These are phyloP conservation scores for Sungouiozyma intestinalis DNA, from an alignment of 805 yeast genomes.

Conservation along the genomic window DNA sequence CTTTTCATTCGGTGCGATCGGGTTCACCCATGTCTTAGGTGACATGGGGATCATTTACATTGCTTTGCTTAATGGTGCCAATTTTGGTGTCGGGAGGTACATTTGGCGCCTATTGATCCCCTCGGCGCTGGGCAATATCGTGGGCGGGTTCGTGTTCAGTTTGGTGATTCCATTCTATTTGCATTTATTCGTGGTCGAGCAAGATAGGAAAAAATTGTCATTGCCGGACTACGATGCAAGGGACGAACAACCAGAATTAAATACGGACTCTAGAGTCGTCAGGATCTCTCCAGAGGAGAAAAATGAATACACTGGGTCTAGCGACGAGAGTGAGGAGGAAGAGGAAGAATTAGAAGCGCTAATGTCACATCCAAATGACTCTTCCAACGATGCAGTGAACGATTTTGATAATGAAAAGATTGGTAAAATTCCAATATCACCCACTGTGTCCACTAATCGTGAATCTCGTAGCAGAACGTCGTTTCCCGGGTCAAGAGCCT, in stretches of 20 bases:
- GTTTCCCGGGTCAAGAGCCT: background rate
- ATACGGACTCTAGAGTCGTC: conserved; percentile 70
- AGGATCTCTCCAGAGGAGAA: conserved; percentile 29
- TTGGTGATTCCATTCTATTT: conserved; percentile 59
- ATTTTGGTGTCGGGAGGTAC: conserved; percentile 49
- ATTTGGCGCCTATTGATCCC: conserved; percentile 69
- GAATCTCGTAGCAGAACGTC: background rate
- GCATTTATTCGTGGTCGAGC: conserved; percentile 62
- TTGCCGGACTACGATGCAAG: conserved; percentile 60
- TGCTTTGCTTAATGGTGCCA: conserved; percentile 59
- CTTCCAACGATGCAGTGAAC: no score
- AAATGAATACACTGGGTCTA: conserved; percentile 6
- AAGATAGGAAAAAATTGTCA: conserved; percentile 49
- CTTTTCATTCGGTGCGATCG: conserved; percentile 68
- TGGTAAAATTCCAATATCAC: background rate
- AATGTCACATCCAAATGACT: no score
- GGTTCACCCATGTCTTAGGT: conserved; percentile 73
- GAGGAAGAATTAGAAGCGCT: conserved; percentile 2
- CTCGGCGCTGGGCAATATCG: conserved; percentile 60
- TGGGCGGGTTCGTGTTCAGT: conserved; percentile 70
- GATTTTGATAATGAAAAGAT: background rate
- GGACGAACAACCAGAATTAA: conserved; percentile 74
- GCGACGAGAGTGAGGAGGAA: conserved; percentile 5
- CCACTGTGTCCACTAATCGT: background rate
- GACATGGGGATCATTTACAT: conserved; percentile 64